Evolutionary conservation across 2,329 filamentous ascomycete genomes (phyloP).

Genomic region (Pseudogymnoascus pannorum): DNA sequence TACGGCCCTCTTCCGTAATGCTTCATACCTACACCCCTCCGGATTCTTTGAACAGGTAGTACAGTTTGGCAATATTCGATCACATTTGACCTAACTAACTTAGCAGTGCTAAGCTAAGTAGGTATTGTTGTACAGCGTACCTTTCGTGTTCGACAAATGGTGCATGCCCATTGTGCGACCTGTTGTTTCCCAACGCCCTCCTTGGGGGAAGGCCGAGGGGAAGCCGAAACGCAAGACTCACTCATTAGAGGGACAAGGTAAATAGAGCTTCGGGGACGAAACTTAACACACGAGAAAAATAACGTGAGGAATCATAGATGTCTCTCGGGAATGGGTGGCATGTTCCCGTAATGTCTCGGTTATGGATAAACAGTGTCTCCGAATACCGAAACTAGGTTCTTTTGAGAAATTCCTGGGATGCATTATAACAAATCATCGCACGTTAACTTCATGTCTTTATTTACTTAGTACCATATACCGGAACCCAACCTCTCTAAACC

Average conservation of each 20-base stretch:
- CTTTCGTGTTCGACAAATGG: not conserved
- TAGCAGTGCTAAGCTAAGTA: not conserved
- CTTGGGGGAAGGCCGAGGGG: not conserved
- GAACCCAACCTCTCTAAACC: not conserved
- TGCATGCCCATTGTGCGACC: not conserved
- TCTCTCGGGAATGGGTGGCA: not conserved
- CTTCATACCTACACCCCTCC: not conserved
- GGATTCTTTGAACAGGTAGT: not conserved
- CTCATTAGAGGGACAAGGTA: not conserved
- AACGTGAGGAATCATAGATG: not conserved
- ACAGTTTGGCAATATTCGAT: not conserved
- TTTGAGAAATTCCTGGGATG: not conserved
- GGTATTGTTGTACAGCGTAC: not conserved
- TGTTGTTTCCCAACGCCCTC: not conserved
- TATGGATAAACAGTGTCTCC: not conserved
- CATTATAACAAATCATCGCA: not conserved
- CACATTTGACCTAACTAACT: not conserved
- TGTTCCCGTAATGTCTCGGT: not conserved
- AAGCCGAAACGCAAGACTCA: not conserved
- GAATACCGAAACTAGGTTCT: not conserved
- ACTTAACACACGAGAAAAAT: not conserved
- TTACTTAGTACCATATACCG: not conserved
- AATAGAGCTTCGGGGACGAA: not conserved
- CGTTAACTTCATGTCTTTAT: not conserved
- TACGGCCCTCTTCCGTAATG: not conserved